Base-by-base conservation (phyloP, 2,329 filamentous ascomycete species). In the Phialocephala subalpina region DNA sequence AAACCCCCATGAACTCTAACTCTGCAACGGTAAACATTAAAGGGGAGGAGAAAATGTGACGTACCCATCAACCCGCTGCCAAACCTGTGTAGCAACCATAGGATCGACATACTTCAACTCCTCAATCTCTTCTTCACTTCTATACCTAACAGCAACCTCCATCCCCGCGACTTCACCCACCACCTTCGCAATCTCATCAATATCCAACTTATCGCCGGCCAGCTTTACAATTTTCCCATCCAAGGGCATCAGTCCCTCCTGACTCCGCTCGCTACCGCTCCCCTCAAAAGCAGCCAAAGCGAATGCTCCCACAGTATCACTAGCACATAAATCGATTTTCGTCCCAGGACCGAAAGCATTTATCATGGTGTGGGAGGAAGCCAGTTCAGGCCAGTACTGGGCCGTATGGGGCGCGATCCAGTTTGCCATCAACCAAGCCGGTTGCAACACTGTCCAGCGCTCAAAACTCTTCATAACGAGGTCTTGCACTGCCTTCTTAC, bases 381-480 rank as follows among this genome's bases (percentile, higher is more conserved):
- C n/a, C 29, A 47, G 18, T 9, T 57, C 55, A 9, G 5, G 25
- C 55, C 55, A 57, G 8, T 9, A 38, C 14, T 40, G 45, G 1
- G 11, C 12, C 9, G 29, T 16, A 3, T 18, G n/a, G 4, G 61
- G 57, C 7, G 42, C 5, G 11, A 61, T 42, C 45, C 49, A 58
- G 22, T 63, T 62, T 16, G 16, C 55, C 61, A 64, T 63, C 14
- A 64, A 42, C 45, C 36, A 53, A 8, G 49, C 58, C 2, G 49
- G 61, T 25, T 60, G 61, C 22, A 64, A n/a, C 4, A 67, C 60
- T n/a, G 65, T 64, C 61, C 61, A 63, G 2, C 22, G 40, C 53
- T 64, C 52, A 36, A 60, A 64, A 1, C 36, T 42, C 12, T 42
- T 29, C 42, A 52, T 36, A 1, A 67, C 57, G 3, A 53, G 36